A percentile compares a stretch with the other conserved stretches of the same genome.
Conservation (phyloP, 176 grass and related monocot species). For the Aegilops tauschii region DNA sequence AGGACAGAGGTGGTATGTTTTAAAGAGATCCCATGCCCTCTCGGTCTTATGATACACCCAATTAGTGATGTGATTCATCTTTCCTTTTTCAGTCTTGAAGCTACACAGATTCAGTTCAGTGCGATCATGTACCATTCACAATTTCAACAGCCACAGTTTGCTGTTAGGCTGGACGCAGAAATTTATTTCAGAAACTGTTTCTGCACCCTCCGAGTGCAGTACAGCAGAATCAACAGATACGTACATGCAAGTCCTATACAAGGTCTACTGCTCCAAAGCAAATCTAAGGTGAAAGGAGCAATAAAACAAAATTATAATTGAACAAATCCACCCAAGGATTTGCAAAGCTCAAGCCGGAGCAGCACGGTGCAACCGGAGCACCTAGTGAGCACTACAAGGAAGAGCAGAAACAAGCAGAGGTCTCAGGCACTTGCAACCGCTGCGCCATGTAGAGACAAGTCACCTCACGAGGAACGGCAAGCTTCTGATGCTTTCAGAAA, state of each 20-base stretch:
- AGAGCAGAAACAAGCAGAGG: neutral
- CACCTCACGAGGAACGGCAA: neutral
- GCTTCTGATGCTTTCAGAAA: constrained; percentile 17
- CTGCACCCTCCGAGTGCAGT: neutral
- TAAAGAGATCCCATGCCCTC: neutral
- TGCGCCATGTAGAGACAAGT: constrained; percentile 11
- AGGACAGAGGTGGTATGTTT: too few species aligned
- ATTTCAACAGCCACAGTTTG: neutral
- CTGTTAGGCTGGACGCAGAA: neutral
- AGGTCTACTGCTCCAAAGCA: neutral
- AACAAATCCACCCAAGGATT: constrained; percentile 39
- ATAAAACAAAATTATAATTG: neutral
- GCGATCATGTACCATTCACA: neutral
- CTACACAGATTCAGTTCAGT: neutral
- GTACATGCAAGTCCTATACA: neutral
- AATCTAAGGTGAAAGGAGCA: neutral
- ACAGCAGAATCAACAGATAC: neutral
- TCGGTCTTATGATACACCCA: neutral
- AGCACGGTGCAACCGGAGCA: neutral
- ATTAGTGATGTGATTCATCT: neutral
- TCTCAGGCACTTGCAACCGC: constrained; percentile 31
- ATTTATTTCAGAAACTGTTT: neutral
- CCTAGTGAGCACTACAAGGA: constrained; percentile 22
- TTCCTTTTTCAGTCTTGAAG: neutral
- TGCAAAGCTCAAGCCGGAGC: constrained; percentile 1